phyloP scores from a whole-genome alignment of 2,329 filamentous ascomycete species.

The Endoconidiophora laricicola region DNA sequence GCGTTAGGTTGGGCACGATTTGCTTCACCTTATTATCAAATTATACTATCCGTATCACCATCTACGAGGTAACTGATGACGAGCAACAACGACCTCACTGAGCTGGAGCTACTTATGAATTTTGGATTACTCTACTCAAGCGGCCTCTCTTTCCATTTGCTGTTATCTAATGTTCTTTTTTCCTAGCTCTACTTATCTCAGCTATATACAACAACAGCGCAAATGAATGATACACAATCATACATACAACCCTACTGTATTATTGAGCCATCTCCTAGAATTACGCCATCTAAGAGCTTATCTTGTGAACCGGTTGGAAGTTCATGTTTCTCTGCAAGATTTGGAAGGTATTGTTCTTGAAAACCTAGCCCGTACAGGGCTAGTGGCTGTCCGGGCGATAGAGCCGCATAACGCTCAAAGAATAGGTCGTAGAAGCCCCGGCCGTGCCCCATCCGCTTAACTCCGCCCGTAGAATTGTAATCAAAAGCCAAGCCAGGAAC shows the following conservation, averaged over 20 bases:
- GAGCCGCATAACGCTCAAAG: conserved; percentile 52
- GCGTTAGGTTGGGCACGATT: no score
- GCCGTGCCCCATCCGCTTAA: conserved; percentile 76
- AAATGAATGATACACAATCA: neutral
- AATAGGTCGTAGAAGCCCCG: conserved; percentile 97
- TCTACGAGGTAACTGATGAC: no score
- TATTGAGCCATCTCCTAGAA: conserved; percentile 10
- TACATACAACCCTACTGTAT: neutral
- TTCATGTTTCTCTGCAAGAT: conserved; percentile 18
- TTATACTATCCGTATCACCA: no score
- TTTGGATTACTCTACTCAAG: conserved; percentile 7
- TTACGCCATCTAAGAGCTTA: conserved; percentile 4
- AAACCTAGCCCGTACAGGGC: conserved; percentile 63
- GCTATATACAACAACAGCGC: neutral
- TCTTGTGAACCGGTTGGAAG: conserved; percentile 6
- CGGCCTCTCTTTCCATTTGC: conserved; percentile 8
- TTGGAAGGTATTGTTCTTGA: conserved; percentile 61
- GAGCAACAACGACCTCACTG: neutral
- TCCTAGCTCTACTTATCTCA: neutral
- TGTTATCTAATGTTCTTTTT: conserved; percentile 11
- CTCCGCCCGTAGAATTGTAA: conserved; percentile 31
- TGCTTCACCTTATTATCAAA: no score
- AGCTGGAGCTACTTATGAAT: conserved; percentile 4
- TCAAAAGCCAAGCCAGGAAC: conserved; percentile 93
- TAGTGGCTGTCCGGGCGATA: conserved; percentile 17